A percentile compares a stretch with the other conserved stretches of the same genome.
These are phyloP conservation scores for Kodamaea fukazawae DNA, from an alignment of 805 yeast species.

Conservation along the genomic window DNA sequence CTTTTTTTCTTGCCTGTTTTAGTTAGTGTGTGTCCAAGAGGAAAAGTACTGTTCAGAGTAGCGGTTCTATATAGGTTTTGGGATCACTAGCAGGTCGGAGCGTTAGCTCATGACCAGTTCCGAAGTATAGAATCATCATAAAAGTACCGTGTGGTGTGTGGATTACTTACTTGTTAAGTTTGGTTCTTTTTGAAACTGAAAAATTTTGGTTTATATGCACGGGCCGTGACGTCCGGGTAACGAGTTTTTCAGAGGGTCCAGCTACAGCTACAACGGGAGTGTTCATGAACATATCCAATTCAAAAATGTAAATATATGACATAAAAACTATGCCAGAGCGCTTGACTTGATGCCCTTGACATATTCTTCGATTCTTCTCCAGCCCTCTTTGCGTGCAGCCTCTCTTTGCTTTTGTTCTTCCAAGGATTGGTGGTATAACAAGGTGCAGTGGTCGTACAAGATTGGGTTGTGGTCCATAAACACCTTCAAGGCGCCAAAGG, in stretches of 20 bases:
- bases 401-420: constrained; percentile 69
- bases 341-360: constrained; percentile 35
- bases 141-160: not conserved
- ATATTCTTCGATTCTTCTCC: constrained; percentile 66
- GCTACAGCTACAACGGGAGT: no score
- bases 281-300: no score
- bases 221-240: constrained; percentile 4
- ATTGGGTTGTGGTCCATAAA: constrained; percentile 92
- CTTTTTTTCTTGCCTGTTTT: no score
- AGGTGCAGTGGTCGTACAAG: constrained; percentile 89
- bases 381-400: constrained; percentile 60
- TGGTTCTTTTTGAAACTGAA: not conserved
- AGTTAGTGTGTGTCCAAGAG: no score
- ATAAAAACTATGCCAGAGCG: not conserved
- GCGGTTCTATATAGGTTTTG: constrained; percentile 19
- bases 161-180: constrained; percentile 1
- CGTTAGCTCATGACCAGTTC: constrained; percentile 2
- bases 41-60: constrained; percentile 14
- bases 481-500: constrained; percentile 84
- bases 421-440: constrained; percentile 74
- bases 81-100: constrained; percentile 10
- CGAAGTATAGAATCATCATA: constrained; percentile 16
- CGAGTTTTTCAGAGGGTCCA: no score
- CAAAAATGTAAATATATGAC: not conserved
- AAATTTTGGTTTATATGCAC: not conserved